phyloP scores from a whole-genome alignment of 257 asterid species.

The Nicotiana paniculata region DNA sequence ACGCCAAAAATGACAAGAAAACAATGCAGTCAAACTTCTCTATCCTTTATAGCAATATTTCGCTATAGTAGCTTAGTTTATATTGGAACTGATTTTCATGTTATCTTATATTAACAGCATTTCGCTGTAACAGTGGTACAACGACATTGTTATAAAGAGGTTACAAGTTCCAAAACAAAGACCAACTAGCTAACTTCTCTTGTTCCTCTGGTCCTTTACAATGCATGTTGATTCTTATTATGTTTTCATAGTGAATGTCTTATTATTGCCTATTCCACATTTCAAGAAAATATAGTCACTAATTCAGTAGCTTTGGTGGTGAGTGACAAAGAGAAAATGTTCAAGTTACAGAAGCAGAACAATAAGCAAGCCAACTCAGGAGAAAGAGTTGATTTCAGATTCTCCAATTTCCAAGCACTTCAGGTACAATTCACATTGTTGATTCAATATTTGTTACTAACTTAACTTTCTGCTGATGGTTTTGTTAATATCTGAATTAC shows the following conservation, averaged over 20 bases:
- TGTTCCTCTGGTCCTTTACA: conserved; percentile 15
- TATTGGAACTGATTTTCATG: no score
- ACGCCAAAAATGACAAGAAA: conserved; percentile 21
- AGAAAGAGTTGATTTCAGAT: conserved; percentile 65
- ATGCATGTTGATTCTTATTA: conserved; percentile 1
- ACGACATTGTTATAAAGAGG: no score
- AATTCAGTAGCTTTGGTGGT: not conserved
- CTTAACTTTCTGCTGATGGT: not conserved
- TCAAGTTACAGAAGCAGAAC: conserved; percentile 52
- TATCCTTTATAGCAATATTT: no score
- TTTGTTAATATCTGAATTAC: not conserved
- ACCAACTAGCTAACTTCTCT: conserved; percentile 43
- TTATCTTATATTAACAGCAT: no score
- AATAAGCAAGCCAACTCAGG: conserved; percentile 32
- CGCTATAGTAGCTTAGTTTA: no score
- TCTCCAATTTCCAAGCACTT: conserved; percentile 85
- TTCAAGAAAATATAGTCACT: not conserved
- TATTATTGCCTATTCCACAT: conserved; percentile 4
- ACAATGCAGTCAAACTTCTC: not conserved
- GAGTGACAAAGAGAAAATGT: conserved; percentile 39
- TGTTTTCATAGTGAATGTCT: not conserved
- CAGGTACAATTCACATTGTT: conserved; percentile 39
- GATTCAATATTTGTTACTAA: not conserved
- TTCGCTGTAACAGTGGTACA: no score
- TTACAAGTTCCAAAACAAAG: conserved; percentile 39